These are phyloP conservation scores for Cystobasidium onofrii DNA, from an alignment of 768 basidiomycete genomes.

Conservation along the genomic window DNA sequence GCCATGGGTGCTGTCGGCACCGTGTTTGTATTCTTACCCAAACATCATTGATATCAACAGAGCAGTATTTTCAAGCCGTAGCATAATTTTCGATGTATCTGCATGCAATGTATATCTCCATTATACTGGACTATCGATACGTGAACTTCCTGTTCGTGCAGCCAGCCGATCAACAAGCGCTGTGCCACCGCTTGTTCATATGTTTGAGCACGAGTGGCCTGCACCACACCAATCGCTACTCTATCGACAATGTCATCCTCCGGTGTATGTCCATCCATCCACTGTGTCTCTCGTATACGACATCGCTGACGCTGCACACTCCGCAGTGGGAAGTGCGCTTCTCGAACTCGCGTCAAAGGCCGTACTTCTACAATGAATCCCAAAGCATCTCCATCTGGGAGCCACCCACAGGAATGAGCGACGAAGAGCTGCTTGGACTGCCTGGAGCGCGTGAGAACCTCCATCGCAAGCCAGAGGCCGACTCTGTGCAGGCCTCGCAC, in stretches of 20 bases:
- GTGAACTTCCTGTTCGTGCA: too few species aligned
- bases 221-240: too few species aligned
- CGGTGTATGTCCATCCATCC: neutral
- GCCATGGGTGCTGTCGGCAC: slow-evolving; percentile 12
- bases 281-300: neutral
- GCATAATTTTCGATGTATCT: too few species aligned
- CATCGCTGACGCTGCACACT: neutral
- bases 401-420: slow-evolving; percentile 31
- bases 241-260: neutral
- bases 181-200: too few species aligned
- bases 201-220: too few species aligned
- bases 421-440: slow-evolving; percentile 34
- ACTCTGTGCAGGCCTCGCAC: slow-evolving; percentile 76
- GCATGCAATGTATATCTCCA: neutral
- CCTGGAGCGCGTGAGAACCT: slow-evolving; percentile 36
- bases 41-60: neutral
- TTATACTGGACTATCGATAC: too few species aligned
- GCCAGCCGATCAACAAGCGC: too few species aligned
- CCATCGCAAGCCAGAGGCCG: slow-evolving; percentile 40
- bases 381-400: slow-evolving; percentile 76
- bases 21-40: slow-evolving; percentile 23
- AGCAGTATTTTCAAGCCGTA: neutral
- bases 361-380: slow-evolving; percentile 77
- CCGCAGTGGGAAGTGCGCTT: slow-evolving; percentile 73
- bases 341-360: slow-evolving; percentile 64